A percentile compares a stretch with the other conserved stretches of the same genome.
Conservation (phyloP, 2,329 filamentous ascomycete species). For the Curvularia verruculosa region DNA sequence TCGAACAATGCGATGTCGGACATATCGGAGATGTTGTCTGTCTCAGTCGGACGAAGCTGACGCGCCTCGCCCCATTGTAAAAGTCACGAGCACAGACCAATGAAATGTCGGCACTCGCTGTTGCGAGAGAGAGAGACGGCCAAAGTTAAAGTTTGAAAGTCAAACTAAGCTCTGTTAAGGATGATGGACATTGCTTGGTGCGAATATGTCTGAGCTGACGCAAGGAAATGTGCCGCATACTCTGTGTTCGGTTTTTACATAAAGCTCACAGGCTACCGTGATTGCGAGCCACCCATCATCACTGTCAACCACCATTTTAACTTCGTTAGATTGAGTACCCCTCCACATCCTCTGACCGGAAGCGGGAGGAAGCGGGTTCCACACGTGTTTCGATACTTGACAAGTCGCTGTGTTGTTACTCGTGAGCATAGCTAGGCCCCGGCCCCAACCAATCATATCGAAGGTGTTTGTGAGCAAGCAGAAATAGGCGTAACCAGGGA, state of each 20-base stretch:
- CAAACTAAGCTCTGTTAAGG: constrained; percentile 4
- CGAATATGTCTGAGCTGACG: neutral
- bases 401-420: constrained; percentile 4
- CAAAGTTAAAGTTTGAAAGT: neutral
- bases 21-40: neutral
- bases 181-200: neutral
- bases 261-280: neutral
- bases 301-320: neutral
- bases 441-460: constrained; percentile 25
- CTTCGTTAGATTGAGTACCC: neutral
- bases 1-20: neutral
- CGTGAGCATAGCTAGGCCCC: constrained; percentile 6
- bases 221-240: neutral
- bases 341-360: neutral
- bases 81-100: neutral
- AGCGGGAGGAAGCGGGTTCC: neutral
- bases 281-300: neutral
- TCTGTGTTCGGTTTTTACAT: neutral
- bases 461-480: constrained; percentile 30
- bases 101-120: neutral
- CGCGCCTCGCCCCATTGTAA: neutral
- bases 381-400: neutral
- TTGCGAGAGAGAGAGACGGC: neutral
- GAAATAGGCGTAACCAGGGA: constrained; percentile 6
- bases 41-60: constrained; percentile 1